A percentile compares a stretch with the other conserved stretches of the same genome.
phyloP scores from a whole-genome alignment of 768 basidiomycete species.

The Leccinum incarnatum region DNA sequence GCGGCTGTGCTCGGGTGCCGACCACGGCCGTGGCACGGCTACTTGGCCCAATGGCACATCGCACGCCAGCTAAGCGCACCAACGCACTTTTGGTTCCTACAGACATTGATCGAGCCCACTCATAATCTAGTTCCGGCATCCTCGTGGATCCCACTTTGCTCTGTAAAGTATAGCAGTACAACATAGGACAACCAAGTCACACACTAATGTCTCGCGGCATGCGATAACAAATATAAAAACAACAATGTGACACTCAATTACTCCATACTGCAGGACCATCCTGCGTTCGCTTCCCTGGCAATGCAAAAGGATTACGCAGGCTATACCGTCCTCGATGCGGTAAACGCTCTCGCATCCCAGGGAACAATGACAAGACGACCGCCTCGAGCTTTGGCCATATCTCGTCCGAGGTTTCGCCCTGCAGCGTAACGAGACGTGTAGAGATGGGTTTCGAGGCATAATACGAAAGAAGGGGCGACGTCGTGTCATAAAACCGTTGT shows the following conservation, averaged over 20 bases:
- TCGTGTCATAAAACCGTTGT: slow-evolving; percentile 72
- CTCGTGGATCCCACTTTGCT: background rate
- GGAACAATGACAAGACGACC: slow-evolving; percentile 55
- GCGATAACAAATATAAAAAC: slow-evolving; percentile 3
- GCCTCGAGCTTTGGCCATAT: slow-evolving; percentile 85
- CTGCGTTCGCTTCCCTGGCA: slow-evolving; percentile 17
- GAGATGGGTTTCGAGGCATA: slow-evolving; percentile 46
- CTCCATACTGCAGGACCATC: slow-evolving; percentile 18
- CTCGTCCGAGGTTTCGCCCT: slow-evolving; percentile 78
- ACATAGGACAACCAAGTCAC: slow-evolving; percentile 6
- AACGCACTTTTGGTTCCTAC: background rate
- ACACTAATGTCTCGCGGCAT: background rate
- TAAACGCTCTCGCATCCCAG: slow-evolving; percentile 51
- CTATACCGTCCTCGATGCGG: slow-evolving; percentile 48
- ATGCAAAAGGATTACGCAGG: slow-evolving; percentile 52
- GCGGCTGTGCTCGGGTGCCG: slow-evolving; percentile 8
- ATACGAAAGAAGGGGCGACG: slow-evolving; percentile 77
- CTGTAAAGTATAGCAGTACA: slow-evolving; percentile 11
- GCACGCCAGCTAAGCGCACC: background rate
- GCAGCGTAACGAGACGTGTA: slow-evolving; percentile 52
- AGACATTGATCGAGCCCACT: background rate
- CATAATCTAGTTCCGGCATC: background rate
- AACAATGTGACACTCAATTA: slow-evolving; percentile 2
- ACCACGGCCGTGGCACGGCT: background rate
- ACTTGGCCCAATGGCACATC: background rate